Evolutionary conservation across 2,329 filamentous ascomycete species (phyloP).

Genomic region (Exophiala sp.): DNA sequence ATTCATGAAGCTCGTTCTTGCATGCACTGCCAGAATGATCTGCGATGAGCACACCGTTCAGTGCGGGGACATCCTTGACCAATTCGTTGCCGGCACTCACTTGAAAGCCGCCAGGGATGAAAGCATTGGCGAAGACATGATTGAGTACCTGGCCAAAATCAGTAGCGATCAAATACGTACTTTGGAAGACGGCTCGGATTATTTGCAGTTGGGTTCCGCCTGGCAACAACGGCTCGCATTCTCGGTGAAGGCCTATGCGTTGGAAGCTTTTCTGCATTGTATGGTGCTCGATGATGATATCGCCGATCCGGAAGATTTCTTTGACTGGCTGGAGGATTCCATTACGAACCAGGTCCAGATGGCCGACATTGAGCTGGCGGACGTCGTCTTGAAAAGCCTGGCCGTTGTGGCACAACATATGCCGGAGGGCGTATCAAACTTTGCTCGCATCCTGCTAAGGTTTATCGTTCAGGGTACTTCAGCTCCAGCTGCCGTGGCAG

Average conservation of each 20-base stretch:
- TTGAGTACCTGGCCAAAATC: constrained; percentile 61
- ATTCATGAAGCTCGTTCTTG: constrained; percentile 77
- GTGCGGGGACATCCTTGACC: constrained; percentile 63
- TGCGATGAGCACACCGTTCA: constrained; percentile 56
- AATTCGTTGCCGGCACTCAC: constrained; percentile 58
- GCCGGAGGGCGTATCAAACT: constrained; percentile 63
- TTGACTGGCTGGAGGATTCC: constrained; percentile 79
- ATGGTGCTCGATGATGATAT: constrained; percentile 72
- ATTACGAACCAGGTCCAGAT: constrained; percentile 75
- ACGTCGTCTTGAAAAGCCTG: constrained; percentile 72
- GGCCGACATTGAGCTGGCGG: constrained; percentile 69
- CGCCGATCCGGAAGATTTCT: constrained; percentile 70
- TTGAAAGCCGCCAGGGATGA: constrained; percentile 32
- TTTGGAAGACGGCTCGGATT: constrained; percentile 84
- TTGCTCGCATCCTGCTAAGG: constrained; percentile 73
- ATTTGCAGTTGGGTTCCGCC: constrained; percentile 74
- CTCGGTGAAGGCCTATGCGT: constrained; percentile 73
- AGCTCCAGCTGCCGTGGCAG: constrained; percentile 60
- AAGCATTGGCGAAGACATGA: constrained; percentile 38
- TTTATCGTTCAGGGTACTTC: constrained; percentile 82
- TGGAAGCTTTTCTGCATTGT: constrained; percentile 82
- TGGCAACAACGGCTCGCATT: constrained; percentile 84
- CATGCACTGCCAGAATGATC: constrained; percentile 68
- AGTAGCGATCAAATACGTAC: constrained; percentile 77
- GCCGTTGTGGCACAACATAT: constrained; percentile 73